A percentile compares a stretch with the other conserved stretches of the same genome.
Evolutionary conservation across 1,284 basidiomycete genomes (phyloP).

Genomic region (Moesziomyces globuligerus): DNA sequence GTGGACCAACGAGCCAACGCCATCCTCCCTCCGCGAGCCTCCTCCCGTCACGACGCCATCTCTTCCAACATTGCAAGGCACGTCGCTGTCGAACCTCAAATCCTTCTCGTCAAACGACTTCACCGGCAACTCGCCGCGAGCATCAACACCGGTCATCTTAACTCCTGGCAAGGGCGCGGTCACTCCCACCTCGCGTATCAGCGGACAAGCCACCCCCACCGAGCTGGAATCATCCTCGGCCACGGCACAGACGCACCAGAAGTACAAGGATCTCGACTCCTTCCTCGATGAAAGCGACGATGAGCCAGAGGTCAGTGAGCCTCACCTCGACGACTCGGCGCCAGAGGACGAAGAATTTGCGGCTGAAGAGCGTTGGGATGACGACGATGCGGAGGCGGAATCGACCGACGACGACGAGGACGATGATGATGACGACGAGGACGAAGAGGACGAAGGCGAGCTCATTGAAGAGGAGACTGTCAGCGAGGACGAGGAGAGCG

Average conservation of each 20-base stretch:
- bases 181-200: conserved; percentile 11
- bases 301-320: conserved; percentile 26
- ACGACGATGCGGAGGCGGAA: conserved; percentile 14
- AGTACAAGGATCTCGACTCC: conserved; percentile 61
- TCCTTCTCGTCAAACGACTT: conserved; percentile 41
- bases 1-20: conserved; percentile 30
- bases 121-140: conserved; percentile 2
- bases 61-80: conserved; percentile 14
- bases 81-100: conserved; percentile 30
- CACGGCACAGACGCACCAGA: conserved; percentile 12
- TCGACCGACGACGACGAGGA: conserved; percentile 21
- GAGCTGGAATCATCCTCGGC: conserved; percentile 25
- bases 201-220: conserved; percentile 22
- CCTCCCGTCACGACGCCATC: conserved; percentile 13
- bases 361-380: conserved; percentile 15
- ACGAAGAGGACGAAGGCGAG: conserved; percentile 13
- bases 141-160: conserved; percentile 10
- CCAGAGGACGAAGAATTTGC: conserved; percentile 56
- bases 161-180: conserved; percentile 14
- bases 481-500: conserved; percentile 13
- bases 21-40: conserved; percentile 29
- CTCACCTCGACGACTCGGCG: conserved; percentile 44
- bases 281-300: conserved; percentile 62
- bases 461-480: conserved; percentile 21
- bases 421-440: conserved; percentile 21